Percentiles rank a stretch among this genome's conserved stretches.
These are phyloP conservation scores for Eucalyptus polybractea DNA, from an alignment of 345 rosid species.

Conservation along the genomic window DNA sequence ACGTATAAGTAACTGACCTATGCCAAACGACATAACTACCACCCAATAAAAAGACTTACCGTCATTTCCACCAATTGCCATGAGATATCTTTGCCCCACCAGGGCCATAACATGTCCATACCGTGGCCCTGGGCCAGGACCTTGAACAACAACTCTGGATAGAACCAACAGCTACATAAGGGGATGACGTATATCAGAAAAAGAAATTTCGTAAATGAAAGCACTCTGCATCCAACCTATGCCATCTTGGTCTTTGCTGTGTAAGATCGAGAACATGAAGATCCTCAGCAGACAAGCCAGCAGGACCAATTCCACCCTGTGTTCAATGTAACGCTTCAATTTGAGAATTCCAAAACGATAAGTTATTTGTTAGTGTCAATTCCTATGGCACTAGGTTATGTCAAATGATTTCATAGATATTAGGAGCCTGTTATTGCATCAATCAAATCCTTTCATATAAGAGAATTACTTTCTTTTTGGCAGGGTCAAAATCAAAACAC, in stretches of 20 bases:
- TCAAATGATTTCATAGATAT: background rate
- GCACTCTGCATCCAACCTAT: conserved; percentile 40
- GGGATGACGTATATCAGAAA: background rate
- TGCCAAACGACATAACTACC: background rate
- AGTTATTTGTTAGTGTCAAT: background rate
- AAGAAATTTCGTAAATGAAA: background rate
- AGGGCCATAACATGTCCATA: conserved; percentile 99
- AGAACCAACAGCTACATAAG: background rate
- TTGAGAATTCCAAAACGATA: background rate
- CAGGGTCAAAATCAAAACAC: background rate
- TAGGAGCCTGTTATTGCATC: background rate
- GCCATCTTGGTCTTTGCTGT: conserved; percentile 95
- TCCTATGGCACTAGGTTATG: background rate
- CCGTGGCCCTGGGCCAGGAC: conserved; percentile 99
- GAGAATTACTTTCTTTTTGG: background rate
- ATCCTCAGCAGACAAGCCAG: conserved; percentile 99
- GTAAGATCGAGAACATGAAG: conserved; percentile 98
- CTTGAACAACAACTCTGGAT: conserved; percentile 95
- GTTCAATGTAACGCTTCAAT: background rate
- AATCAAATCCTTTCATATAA: background rate
- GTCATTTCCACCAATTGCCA: conserved; percentile 99
- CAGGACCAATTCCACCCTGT: conserved; percentile 99
- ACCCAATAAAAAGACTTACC: conserved; percentile 28
- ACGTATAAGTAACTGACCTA: background rate
- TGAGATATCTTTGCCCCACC: conserved; percentile 98